Evolutionary conservation across 208 protist genomes (phyloP).

Genomic region (Balamuthia mandrillaris): DNA sequence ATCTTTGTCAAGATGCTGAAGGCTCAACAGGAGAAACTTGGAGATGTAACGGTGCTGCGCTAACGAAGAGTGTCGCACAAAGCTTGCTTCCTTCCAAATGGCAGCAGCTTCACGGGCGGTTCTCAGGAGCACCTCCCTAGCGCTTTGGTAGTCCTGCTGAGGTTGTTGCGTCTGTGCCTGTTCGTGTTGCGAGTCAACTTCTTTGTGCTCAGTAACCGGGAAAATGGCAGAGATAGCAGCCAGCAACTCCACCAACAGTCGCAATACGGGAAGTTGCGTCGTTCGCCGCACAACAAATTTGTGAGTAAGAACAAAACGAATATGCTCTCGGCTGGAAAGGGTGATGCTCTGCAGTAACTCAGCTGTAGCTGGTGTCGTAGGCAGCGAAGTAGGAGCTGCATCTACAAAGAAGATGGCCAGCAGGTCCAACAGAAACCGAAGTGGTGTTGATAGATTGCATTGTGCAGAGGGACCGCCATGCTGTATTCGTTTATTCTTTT

Average conservation of each 20-base stretch:
- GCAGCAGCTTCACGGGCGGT: not conserved
- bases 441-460: too few relatives aligned
- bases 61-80: constrained; percentile 18
- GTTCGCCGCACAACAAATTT: too few relatives aligned
- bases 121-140: not conserved
- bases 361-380: too few relatives aligned
- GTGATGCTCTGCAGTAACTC: too few relatives aligned
- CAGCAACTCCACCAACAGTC: not conserved
- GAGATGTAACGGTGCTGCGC: not conserved
- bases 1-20: not conserved
- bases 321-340: too few relatives aligned
- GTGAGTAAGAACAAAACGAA: too few relatives aligned
- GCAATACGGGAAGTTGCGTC: too few relatives aligned
- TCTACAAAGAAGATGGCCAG: too few relatives aligned
- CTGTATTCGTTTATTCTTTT: not conserved
- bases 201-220: not conserved
- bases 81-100: constrained; percentile 10
- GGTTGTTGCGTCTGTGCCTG: not conserved
- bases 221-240: not conserved
- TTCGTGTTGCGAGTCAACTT: not conserved
- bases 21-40: not conserved
- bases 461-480: not conserved
- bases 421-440: too few relatives aligned
- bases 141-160: not conserved
- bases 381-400: too few relatives aligned